phyloP scores from a whole-genome alignment of 768 basidiomycete species.

The Lentinula sp. region DNA sequence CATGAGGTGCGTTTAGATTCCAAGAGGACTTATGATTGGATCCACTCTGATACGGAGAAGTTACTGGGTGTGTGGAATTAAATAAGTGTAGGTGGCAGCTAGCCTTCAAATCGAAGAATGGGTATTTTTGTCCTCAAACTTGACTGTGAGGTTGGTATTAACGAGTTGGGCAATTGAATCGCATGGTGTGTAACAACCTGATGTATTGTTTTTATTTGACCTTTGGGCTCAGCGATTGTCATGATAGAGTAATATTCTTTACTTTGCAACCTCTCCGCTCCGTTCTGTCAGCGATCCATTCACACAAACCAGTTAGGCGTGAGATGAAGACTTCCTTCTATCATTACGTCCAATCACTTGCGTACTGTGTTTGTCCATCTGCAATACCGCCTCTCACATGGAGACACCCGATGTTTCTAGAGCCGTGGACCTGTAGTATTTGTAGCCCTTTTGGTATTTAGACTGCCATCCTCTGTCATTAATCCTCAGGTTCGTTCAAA shows the following conservation, averaged over 20 bases:
- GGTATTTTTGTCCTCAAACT: not conserved
- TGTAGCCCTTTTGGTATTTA: not conserved
- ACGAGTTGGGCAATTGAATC: not conserved
- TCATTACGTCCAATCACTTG: conserved; percentile 28
- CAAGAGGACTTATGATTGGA: not conserved
- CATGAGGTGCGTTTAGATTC: not conserved
- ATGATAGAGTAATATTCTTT: conserved; percentile 25
- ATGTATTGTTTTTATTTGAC: not conserved
- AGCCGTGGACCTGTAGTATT: not conserved
- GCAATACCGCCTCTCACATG: conserved; percentile 50
- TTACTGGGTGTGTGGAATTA: not conserved
- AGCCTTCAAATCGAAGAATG: not conserved
- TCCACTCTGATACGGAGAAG: not conserved
- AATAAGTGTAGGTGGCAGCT: not conserved
- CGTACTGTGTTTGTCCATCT: conserved; percentile 23
- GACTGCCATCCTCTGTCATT: not conserved
- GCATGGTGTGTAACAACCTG: not conserved
- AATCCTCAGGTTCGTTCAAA: not conserved
- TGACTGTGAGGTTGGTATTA: not conserved
- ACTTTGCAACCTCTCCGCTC: conserved; percentile 28
- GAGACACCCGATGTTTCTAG: conserved; percentile 15
- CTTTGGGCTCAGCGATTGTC: conserved; percentile 12
- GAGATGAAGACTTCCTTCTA: conserved; percentile 25
- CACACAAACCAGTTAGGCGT: conserved; percentile 25
- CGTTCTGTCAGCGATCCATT: conserved; percentile 33